Base-by-base conservation (phyloP, 2,329 filamentous ascomycete species). In the Penicillium nordicum region DNA sequence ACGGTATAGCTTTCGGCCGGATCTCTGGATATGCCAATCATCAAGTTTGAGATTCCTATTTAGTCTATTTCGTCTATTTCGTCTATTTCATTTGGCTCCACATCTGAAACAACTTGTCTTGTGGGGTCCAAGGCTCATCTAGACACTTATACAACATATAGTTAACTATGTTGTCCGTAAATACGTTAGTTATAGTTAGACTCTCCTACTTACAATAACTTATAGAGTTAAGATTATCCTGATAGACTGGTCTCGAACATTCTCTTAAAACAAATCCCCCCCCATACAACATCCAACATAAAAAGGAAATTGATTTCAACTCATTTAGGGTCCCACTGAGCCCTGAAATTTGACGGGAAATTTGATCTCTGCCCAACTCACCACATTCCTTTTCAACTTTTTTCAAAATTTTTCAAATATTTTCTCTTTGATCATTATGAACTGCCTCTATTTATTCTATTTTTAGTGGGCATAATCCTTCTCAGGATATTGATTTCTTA, bases 61-160 rank as follows among this genome's bases (percentile, higher is more conserved):
- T 18, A 1, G 18, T 18, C 44, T 23, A 30, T 44, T 30, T 45
- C 10, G n/a, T n/a, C 18, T 18, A 18, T 18, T 18, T 18, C 18
- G 18, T 18, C 44, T 23, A 30, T 44, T 30, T 45, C 10, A 45
- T 32, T 45, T 30, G 18, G 42, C 53, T 62, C 61, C 61, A 63
- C 61, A 57, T 45, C 52, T 64, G 62, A 64, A 63, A 63, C 60
- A 62, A 16, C 18, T 18, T 23, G 38, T 10, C 5, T 21, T 41
- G 38, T 41, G 18, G 37, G 18, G 36, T 18, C 18, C 18, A 37
- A 38, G 36, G 25, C 6, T 23, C 12, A n/a, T 55, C 52, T 50
- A 50, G 52, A 50, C 11, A n/a, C n/a, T n/a, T n/a, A n/a, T n/a
- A n/a, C n/a, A n/a, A n/a, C n/a, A n/a, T n/a, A n/a, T n/a, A n/a